A percentile compares a stretch with the other conserved stretches of the same genome.
phyloP scores from a whole-genome alignment of 2,329 filamentous ascomycete genomes.

The Alternaria gaisen region DNA sequence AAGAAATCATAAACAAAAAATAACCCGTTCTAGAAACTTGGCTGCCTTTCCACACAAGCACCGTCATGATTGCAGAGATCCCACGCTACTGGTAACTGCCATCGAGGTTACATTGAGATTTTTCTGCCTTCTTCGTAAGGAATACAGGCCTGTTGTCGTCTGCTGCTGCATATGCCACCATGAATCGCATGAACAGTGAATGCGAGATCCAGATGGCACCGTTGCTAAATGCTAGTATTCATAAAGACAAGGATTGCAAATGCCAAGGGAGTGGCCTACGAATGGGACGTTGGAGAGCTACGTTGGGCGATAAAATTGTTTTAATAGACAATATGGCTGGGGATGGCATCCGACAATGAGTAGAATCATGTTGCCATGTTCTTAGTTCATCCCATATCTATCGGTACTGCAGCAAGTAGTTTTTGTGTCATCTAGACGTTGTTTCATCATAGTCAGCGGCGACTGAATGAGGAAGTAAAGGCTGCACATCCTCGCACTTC shows the following conservation, averaged over 20 bases:
- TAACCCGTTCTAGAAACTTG: background rate
- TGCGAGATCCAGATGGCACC: too few relatives aligned
- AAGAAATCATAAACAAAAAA: background rate
- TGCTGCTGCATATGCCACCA: constrained; percentile 6
- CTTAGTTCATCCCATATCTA: background rate
- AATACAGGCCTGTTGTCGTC: constrained; percentile 3
- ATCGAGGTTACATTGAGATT: background rate
- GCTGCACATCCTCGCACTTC: background rate
- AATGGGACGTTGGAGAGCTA: background rate
- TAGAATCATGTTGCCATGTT: background rate
- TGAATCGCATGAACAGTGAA: background rate
- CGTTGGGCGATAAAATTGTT: background rate
- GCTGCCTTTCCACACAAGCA: background rate
- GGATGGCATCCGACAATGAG: background rate
- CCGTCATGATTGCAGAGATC: too few relatives aligned
- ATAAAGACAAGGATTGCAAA: background rate
- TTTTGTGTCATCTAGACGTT: background rate
- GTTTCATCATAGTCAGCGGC: background rate
- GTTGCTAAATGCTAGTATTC: background rate
- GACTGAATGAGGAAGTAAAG: background rate
- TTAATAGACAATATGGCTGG: background rate
- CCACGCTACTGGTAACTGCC: background rate
- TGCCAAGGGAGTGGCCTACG: background rate
- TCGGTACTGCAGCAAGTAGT: background rate
- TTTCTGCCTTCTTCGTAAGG: background rate